Percentiles rank a stretch among this genome's conserved stretches.
phyloP scores from a whole-genome alignment of 306 rosid species.

The Hippophae gyantsensis region DNA sequence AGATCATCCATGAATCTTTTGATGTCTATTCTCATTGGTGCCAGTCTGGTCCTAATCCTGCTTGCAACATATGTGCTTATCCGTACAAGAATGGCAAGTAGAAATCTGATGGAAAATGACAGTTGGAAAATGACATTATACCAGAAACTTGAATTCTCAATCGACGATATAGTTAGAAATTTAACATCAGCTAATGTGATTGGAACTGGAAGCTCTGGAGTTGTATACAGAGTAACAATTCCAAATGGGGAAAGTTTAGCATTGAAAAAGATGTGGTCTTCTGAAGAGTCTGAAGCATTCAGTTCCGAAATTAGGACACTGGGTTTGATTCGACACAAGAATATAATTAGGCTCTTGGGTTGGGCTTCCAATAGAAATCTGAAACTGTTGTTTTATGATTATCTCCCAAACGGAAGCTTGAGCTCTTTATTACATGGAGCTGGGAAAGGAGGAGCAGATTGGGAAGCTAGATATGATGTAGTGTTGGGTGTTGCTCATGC shows the following conservation, averaged over 20 bases:
- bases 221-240: conserved; percentile 53
- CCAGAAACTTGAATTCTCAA: conserved; percentile 59
- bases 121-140: conserved; percentile 71
- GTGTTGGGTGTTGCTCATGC: conserved; percentile 70
- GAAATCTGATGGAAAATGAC: conserved; percentile 29
- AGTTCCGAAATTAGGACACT: conserved; percentile 53
- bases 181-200: conserved; percentile 60
- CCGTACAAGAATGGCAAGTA: conserved; percentile 29
- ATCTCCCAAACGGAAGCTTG: conserved; percentile 78
- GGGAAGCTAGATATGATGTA: conserved; percentile 62
- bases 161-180: conserved; percentile 47
- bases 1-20: conserved; percentile 33
- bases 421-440: conserved; percentile 69
- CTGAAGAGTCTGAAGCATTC: conserved; percentile 55
- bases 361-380: conserved; percentile 50
- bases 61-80: conserved; percentile 36
- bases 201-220: conserved; percentile 80
- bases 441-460: conserved; percentile 49
- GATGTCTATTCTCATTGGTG: conserved; percentile 42
- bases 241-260: conserved; percentile 51
- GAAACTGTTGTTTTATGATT: conserved; percentile 64
- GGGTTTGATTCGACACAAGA: conserved; percentile 57
- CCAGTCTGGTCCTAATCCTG: conserved; percentile 39
- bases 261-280: conserved; percentile 70
- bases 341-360: conserved; percentile 58